Base-by-base conservation (phyloP, 768 basidiomycete species). In the Leucocoprinus sp. region DNA sequence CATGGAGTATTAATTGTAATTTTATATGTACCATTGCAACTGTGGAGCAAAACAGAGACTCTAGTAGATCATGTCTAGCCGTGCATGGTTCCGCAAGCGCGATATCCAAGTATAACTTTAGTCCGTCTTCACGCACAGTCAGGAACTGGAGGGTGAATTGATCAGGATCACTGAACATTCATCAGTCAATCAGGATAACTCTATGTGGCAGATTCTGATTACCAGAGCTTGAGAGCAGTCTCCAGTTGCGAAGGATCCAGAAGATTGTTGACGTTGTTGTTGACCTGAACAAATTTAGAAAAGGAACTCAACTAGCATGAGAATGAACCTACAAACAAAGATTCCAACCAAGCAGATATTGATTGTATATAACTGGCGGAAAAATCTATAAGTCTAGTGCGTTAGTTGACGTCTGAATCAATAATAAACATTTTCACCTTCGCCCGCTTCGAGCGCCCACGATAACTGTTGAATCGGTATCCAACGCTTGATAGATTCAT, bases 381-480 rank as follows among this genome's bases (percentile, higher is more conserved):
- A 11, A 26, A 18, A 21, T 42, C 46, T 48, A 18, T 6, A 21
- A 4, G 3, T 44, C 22, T 21, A 9, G 8, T 33, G 22, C 36
- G 14, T n/a, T 12, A 21, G 14, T 22, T 44, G 23, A 31, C 43
- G 3, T n/a, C 19, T 9, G 21, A 41, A 14, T 12, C 29, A 33
- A 26, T 12, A 4, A 12, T 39, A 45, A 4, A 15, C 8, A 23
- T 7, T 37, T 69, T 49, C 51, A 82, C 82, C 55, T 51, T 59
- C 54, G 23, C 52, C 58, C 4, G 63, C 64, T 22, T 71, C 66
- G 15, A 59, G 48, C 7, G 63, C 50, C 83, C 82, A 84, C 23
- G 71, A 31, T n/a, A 78, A 58, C 50, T 80, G 80, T 50, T 76
- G 77, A 54, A 80, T 79, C 0, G 68, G 57, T 9, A 72, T 61